Conservation (phyloP, 129 eudicot genomes). For the Mikania micrantha region DNA sequence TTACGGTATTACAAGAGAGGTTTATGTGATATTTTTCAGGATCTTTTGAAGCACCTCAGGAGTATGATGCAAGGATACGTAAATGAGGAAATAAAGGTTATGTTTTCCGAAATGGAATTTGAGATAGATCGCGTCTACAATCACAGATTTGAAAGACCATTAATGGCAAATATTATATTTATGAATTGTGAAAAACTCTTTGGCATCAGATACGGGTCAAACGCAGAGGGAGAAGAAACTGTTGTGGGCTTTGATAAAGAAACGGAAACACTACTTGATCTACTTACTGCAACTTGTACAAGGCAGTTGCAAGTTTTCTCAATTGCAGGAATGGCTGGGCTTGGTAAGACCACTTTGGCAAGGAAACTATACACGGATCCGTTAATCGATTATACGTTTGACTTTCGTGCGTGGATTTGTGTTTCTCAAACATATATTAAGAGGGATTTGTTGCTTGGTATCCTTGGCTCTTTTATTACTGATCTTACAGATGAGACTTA, state of each 20-base stretch:
- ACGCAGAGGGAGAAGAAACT: constrained; percentile 5
- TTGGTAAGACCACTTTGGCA: constrained; percentile 41
- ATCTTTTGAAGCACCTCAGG: no score
- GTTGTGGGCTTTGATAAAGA: constrained; percentile 35
- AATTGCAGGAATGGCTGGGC: constrained; percentile 40
- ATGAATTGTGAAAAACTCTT: constrained; percentile 4
- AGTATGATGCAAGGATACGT: constrained; percentile 13
- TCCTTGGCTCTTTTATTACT: not conserved
- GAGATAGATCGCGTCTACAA: not conserved
- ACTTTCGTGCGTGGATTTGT: constrained; percentile 19
- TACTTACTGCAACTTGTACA: constrained; percentile 2
- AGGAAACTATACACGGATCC: constrained; percentile 17
- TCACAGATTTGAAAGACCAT: not conserved
- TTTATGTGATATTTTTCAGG: no score
- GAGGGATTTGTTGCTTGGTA: constrained; percentile 13
- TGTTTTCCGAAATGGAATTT: not conserved
- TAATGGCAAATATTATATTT: not conserved
- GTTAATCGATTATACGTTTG: not conserved
- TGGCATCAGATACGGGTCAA: not conserved
- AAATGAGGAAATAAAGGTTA: constrained; percentile 2
- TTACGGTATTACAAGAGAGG: no score
- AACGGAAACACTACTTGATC: not conserved
- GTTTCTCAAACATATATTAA: constrained; percentile 22
- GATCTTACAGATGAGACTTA: not conserved
- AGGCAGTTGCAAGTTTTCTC: constrained; percentile 17